Base-by-base conservation (phyloP, 2,329 filamentous ascomycete species). In the Cordyceps pruinosa region DNA sequence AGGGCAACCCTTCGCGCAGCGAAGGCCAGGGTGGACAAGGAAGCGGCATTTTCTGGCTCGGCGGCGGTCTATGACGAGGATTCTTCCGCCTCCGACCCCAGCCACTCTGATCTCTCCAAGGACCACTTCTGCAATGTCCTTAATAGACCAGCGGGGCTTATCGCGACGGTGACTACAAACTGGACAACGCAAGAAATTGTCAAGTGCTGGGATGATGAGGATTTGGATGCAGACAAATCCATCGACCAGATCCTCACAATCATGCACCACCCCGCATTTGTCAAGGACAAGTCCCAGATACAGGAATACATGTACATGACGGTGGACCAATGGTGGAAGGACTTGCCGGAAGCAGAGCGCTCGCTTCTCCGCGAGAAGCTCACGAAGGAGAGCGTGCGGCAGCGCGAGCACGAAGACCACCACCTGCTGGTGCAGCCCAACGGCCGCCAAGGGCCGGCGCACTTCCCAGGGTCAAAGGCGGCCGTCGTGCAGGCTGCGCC, bases 261-360 rank as follows among this genome's bases (percentile, higher is more conserved):
- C 5, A 91, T 96, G 73, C 92, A 97, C 69, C 91, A 97, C 68
- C 92, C 92, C 0, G 87, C 87, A 2, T 76, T 89, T 39, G 84
- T 90, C 10, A 82, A 93, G 62, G 82, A 86, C 59, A 78, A 79
- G 60, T 78, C 87, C 57, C 86, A 93, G 67, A 83, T 91, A 30
- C 92, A 96, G 62, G 80, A 82, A 51, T 85, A 84, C 56, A 96
- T 96, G 91, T 96, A 88, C 71, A 79, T 84, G 32, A 86, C 86
- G 0, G 89, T 96, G 1, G 79, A 87, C 61, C 77, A 80, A 55
- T 96, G 91, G 91, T 85, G 83, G 1, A 79, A 87, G 44, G 80
- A 83, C 48, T 61, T 66, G 28, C 61, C 62, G 0, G 44, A 55
- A 0, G 49, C 64, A 1, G 66, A 68, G 52, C 62, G 63, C 35